These are phyloP conservation scores for Hypomyces perniciosus DNA, from an alignment of 2,329 filamentous ascomycete species.

Conservation along the genomic window DNA sequence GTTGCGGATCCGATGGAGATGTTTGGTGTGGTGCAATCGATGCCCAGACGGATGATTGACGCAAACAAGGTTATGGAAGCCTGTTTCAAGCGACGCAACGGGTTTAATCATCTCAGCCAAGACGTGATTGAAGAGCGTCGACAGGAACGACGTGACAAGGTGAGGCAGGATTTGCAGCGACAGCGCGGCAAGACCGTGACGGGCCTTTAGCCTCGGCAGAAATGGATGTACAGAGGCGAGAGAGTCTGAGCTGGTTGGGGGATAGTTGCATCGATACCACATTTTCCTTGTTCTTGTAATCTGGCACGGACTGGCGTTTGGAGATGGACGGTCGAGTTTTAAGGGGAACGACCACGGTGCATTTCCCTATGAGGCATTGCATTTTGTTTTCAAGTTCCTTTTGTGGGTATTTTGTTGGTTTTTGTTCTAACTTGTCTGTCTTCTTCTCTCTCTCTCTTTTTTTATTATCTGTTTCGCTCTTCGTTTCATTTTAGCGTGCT, in stretches of 20 bases:
- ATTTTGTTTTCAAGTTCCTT: not conserved
- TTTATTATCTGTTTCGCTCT: constrained; percentile 9
- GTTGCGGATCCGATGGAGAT: constrained; percentile 89
- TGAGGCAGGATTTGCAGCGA: constrained; percentile 35
- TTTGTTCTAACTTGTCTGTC: not conserved
- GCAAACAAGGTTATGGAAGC: constrained; percentile 76
- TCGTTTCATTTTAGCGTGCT: not conserved
- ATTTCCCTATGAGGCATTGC: constrained; percentile 6
- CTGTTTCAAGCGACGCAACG: constrained; percentile 73
- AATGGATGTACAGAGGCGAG: constrained; percentile 38
- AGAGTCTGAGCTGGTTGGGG: constrained; percentile 8
- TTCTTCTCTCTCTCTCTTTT: constrained; percentile 7
- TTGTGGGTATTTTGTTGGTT: constrained; percentile 2
- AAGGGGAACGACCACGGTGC: constrained; percentile 4
- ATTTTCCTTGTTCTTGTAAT: constrained; percentile 6
- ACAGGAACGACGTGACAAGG: constrained; percentile 56
- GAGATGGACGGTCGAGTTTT: constrained; percentile 1
- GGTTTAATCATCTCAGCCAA: constrained; percentile 76
- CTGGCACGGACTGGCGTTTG: constrained; percentile 7
- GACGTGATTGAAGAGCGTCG: constrained; percentile 73
- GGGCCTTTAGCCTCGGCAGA: constrained; percentile 25
- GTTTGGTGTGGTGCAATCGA: constrained; percentile 85
- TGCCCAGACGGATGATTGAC: constrained; percentile 76
- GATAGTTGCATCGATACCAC: constrained; percentile 9
- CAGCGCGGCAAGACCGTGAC: constrained; percentile 21